Conservation (phyloP, 345 rosid genomes). For the Camelina neglecta region DNA sequence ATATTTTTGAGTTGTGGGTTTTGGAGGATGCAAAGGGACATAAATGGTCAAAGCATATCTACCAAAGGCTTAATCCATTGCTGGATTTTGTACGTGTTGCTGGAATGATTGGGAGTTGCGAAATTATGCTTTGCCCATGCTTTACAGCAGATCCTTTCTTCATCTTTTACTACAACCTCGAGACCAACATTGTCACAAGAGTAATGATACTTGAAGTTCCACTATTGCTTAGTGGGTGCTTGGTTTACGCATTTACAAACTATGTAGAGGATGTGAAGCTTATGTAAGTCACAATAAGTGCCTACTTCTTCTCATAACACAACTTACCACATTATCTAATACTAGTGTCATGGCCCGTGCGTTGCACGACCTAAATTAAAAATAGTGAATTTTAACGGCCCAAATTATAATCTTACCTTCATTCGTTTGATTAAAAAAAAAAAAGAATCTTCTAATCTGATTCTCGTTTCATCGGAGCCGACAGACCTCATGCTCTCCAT, state of each 20-base stretch:
- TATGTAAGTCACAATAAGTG: neutral
- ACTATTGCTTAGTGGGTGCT: neutral
- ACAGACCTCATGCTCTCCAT: too few relatives aligned
- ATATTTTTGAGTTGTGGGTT: too few relatives aligned
- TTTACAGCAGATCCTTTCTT: neutral
- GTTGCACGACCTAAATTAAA: too few relatives aligned
- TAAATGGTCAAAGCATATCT: too few relatives aligned
- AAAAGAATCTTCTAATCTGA: too few relatives aligned
- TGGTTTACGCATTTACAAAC: neutral
- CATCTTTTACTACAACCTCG: neutral
- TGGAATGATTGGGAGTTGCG: neutral
- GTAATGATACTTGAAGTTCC: neutral
- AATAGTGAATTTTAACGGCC: too few relatives aligned
- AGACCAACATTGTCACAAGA: neutral
- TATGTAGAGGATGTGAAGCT: slow-evolving; percentile 5
- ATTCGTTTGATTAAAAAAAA: too few relatives aligned
- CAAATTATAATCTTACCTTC: too few relatives aligned
- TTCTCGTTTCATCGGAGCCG: too few relatives aligned
- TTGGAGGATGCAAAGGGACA: too few relatives aligned
- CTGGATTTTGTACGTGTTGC: neutral
- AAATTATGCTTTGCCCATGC: neutral
- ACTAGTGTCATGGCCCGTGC: too few relatives aligned
- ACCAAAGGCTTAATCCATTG: too few relatives aligned
- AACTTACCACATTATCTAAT: slow-evolving; percentile 30
- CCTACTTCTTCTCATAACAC: neutral